Evolutionary conservation across 768 basidiomycete species (phyloP).

Genomic region (Saitozyma sp.): DNA sequence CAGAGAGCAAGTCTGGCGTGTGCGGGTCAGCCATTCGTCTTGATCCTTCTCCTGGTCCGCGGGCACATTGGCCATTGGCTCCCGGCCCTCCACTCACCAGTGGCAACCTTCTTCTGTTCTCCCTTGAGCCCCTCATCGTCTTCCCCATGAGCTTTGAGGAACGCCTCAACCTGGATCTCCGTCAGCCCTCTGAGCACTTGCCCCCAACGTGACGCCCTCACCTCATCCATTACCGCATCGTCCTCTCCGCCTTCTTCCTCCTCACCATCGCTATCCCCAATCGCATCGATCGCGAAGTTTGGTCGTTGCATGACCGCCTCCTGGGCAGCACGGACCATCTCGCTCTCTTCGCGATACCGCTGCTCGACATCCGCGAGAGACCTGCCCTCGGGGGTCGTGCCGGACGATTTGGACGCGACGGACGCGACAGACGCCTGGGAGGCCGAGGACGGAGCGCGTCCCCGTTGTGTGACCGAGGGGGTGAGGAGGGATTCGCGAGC

Average conservation of each 20-base stretch:
- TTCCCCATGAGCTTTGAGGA: constrained; percentile 80
- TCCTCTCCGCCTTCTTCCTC: constrained; percentile 61
- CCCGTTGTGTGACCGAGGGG: constrained; percentile 48
- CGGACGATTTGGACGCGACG: constrained; percentile 29
- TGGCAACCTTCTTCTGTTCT: constrained; percentile 51
- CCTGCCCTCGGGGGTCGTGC: constrained; percentile 56
- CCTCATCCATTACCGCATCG: constrained; percentile 86
- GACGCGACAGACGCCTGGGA: constrained; percentile 32
- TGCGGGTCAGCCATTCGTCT: neutral
- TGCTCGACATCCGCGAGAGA: constrained; percentile 51
- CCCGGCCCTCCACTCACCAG: constrained; percentile 35
- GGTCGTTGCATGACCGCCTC: constrained; percentile 87
- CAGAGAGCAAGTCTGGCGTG: constrained; percentile 9
- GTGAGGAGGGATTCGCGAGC: constrained; percentile 82
- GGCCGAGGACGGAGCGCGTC: constrained; percentile 50
- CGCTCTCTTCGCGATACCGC: constrained; percentile 51
- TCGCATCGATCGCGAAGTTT: constrained; percentile 96
- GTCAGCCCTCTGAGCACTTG: neutral
- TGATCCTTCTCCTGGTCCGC: neutral
- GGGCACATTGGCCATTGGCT: neutral
- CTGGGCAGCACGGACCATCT: constrained; percentile 72
- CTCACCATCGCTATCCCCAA: constrained; percentile 77
- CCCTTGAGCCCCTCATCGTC: constrained; percentile 53
- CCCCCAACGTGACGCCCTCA: constrained; percentile 43
- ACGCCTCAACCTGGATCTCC: constrained; percentile 72